These are phyloP conservation scores for Candida parachauliodes DNA, from an alignment of 805 yeast genomes.

Conservation along the genomic window DNA sequence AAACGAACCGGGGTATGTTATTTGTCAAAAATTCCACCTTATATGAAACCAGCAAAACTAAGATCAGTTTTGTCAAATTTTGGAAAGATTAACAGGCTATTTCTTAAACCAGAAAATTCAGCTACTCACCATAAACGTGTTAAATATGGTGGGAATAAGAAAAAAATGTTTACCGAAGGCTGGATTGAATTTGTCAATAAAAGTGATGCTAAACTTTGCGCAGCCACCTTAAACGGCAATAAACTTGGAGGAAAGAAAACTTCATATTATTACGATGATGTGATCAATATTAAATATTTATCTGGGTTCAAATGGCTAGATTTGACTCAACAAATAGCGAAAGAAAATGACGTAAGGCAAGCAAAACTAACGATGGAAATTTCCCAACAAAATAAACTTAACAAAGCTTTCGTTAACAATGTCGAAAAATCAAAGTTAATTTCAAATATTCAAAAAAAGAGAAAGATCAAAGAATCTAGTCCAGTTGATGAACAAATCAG, in stretches of 20 bases:
- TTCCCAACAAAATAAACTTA: constrained; percentile 81
- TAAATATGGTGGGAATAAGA: constrained; percentile 89
- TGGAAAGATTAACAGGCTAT: constrained; percentile 85
- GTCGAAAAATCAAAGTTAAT: constrained; percentile 85
- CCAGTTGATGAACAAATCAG: constrained; percentile 34
- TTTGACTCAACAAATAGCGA: constrained; percentile 87
- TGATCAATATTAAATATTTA: constrained; percentile 83
- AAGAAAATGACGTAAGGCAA: constrained; percentile 85
- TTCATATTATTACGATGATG: constrained; percentile 88
- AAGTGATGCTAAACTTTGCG: constrained; percentile 84
- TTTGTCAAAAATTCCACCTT: constrained; percentile 87
- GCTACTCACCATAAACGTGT: constrained; percentile 62
- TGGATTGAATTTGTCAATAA: constrained; percentile 92
- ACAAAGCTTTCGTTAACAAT: constrained; percentile 76
- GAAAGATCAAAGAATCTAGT: constrained; percentile 18
- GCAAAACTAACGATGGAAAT: constrained; percentile 84
- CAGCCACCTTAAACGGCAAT: constrained; percentile 81
- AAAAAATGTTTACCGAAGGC: constrained; percentile 84
- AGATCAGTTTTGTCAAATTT: constrained; percentile 76
- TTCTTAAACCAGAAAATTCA: constrained; percentile 80
- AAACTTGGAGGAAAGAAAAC: constrained; percentile 90
- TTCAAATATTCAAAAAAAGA: constrained; percentile 56
- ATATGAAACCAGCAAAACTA: constrained; percentile 91
- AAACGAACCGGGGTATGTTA: constrained; percentile 90
- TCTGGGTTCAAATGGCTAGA: constrained; percentile 95